Conservation (phyloP, 2,329 filamentous ascomycete genomes). For the Fusarium nodosum region DNA sequence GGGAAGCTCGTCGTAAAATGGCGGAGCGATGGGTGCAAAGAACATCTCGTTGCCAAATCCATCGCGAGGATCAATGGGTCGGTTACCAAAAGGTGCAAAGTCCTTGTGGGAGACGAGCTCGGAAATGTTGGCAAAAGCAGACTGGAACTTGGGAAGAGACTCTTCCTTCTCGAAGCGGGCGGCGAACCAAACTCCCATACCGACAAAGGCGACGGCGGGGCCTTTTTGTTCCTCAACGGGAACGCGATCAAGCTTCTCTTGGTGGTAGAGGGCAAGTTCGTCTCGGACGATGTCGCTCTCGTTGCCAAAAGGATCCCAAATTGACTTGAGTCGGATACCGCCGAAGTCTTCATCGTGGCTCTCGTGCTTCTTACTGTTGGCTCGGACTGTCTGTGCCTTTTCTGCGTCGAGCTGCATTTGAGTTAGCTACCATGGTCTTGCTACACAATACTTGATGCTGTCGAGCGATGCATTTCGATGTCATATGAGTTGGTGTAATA, state of each 20-base stretch:
- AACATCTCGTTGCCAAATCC: slow-evolving; percentile 51
- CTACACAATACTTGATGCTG: neutral
- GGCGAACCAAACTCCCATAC: slow-evolving; percentile 49
- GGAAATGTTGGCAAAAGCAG: slow-evolving; percentile 39
- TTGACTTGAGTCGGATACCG: slow-evolving; percentile 54
- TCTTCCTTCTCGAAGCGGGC: slow-evolving; percentile 37
- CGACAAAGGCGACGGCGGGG: slow-evolving; percentile 44
- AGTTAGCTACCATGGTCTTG: slow-evolving; percentile 13
- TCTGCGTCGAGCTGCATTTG: slow-evolving; percentile 38
- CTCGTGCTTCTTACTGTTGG: slow-evolving; percentile 37
- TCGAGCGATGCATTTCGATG: neutral
- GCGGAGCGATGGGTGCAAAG: slow-evolving; percentile 46
- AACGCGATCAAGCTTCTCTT: slow-evolving; percentile 31
- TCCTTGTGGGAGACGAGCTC: slow-evolving; percentile 34
- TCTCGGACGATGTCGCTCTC: slow-evolving; percentile 32
- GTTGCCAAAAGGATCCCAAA: slow-evolving; percentile 70
- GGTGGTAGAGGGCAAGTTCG: slow-evolving; percentile 42
- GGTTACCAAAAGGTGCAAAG: slow-evolving; percentile 36
- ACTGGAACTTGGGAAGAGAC: slow-evolving; percentile 34
- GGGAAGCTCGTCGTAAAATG: slow-evolving; percentile 40
- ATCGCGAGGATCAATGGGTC: slow-evolving; percentile 46
- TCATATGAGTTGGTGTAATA: neutral
- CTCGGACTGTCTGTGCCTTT: slow-evolving; percentile 29
- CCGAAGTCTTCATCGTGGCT: slow-evolving; percentile 41
- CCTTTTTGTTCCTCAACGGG: slow-evolving; percentile 41